Base-by-base conservation (phyloP, 2,329 filamentous ascomycete genomes). In the Xylaria sp. region DNA sequence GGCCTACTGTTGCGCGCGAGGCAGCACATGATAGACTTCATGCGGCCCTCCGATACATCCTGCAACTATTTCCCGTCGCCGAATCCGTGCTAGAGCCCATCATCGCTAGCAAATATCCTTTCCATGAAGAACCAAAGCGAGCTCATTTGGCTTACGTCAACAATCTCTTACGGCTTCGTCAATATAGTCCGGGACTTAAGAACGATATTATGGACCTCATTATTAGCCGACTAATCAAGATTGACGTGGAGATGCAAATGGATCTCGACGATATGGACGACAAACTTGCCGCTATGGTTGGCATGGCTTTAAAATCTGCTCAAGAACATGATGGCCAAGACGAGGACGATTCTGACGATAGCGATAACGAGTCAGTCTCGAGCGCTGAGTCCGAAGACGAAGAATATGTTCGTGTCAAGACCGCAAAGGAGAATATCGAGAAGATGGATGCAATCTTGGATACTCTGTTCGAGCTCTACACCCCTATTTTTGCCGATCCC, bases 201-300 rank as follows among this genome's bases (percentile, higher is more conserved):
- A 88, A 91, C 7, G 92, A 97, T 69, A 89, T 98, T 27, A 86
- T 97, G 71, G 90, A 93, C 64, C 83, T 97, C 12, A 91, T 98
- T 56, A 91, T 94, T 50, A 92, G 95, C 73, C 90, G 93, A 70
- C 85, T 98, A 7, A 93, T 98, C 75, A 96, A 96, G 80, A 93
- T 98, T 67, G 96, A 99, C 78, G 93, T 97, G 0, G 93, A 98
- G 78, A 96, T 98, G 79, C 95, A 98, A 80, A 88, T 94, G 58
- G 94, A 98, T 75, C 84, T 98, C 75, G 94, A 98, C 70, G 94
- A 98, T 74, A 83, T 97, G 69, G 95, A 98, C 70, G 95, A 98
- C 71, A 93, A 97, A 64, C 85, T 93, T 9, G 92, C 93, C 63
- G 89, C 94, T 27, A 89, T 90, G 61, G 88, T 95, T 19, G 85